A percentile compares a stretch with the other conserved stretches of the same genome.
These are phyloP conservation scores for Pulveroboletus ravenelii DNA, from an alignment of 768 basidiomycete genomes.

Conservation along the genomic window DNA sequence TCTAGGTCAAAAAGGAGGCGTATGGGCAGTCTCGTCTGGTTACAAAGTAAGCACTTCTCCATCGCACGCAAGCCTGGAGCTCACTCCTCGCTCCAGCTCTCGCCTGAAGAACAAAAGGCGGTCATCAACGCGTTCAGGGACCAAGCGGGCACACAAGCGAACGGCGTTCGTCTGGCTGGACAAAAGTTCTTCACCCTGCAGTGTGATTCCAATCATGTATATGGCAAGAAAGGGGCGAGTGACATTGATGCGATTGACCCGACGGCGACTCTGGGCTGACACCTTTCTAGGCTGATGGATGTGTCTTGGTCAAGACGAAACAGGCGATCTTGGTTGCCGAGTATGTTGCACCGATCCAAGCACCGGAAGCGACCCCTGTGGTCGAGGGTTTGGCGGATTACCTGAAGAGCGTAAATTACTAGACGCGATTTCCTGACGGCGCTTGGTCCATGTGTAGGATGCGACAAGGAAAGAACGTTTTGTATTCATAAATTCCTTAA, in stretches of 20 bases:
- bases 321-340: constrained; percentile 81
- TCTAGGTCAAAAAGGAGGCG: constrained; percentile 25
- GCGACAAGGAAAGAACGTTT: not conserved
- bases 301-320: constrained; percentile 69
- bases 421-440: constrained; percentile 14
- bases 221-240: constrained; percentile 76
- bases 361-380: constrained; percentile 57
- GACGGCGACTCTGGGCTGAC: not conserved
- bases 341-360: constrained; percentile 63
- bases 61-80: not conserved
- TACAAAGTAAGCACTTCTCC: constrained; percentile 11
- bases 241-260: not conserved
- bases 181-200: constrained; percentile 71
- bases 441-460: constrained; percentile 4
- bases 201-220: constrained; percentile 49
- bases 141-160: constrained; percentile 38
- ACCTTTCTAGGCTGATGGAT: constrained; percentile 63
- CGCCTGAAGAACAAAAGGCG: constrained; percentile 23
- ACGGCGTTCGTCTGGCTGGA: constrained; percentile 60
- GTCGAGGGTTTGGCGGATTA: constrained; percentile 77
- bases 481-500: constrained; percentile 11
- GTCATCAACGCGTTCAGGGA: constrained; percentile 40
- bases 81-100: constrained; percentile 12
- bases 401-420: constrained; percentile 57
- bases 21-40: constrained; percentile 26